These are phyloP conservation scores for Xerocomellus chrysenteron DNA, from an alignment of 768 basidiomycete species.

Conservation along the genomic window DNA sequence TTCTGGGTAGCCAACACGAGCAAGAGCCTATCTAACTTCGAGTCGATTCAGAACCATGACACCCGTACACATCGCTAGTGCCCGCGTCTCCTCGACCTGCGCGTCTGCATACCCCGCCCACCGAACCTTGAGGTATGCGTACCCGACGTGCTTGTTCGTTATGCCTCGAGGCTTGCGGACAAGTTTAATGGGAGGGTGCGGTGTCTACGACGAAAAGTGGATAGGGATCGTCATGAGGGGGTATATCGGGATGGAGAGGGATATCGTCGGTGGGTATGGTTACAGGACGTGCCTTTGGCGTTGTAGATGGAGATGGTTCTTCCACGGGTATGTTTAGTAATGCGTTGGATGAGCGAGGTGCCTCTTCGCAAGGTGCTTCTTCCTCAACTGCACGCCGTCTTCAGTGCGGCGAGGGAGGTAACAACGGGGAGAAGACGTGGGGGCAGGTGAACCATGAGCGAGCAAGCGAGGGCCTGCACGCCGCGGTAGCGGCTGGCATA, in stretches of 20 bases:
- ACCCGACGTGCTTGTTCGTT: slow-evolving; percentile 88
- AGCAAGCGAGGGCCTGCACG: no score
- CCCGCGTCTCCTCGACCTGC: slow-evolving; percentile 64
- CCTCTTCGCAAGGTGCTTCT: neutral
- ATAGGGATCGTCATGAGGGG: neutral
- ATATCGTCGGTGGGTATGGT: neutral
- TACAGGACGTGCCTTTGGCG: neutral
- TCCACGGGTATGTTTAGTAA: neutral
- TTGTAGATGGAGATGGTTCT: neutral
- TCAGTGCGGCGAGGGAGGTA: no score
- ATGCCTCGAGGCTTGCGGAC: slow-evolving; percentile 82
- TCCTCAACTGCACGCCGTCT: neutral
- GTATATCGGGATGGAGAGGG: neutral
- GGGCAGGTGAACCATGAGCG: no score
- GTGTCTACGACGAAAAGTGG: slow-evolving; percentile 42
- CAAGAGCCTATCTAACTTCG: slow-evolving; percentile 23
- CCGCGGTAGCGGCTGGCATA: no score
- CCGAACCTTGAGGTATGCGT: slow-evolving; percentile 83
- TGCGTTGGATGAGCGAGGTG: neutral
- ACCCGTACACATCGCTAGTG: slow-evolving; percentile 65
- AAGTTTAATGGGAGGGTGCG: slow-evolving; percentile 51
- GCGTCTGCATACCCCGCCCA: slow-evolving; percentile 94
- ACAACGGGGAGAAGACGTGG: no score
- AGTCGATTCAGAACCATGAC: slow-evolving; percentile 56
- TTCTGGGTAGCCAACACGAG: slow-evolving; percentile 25